Conservation (phyloP, 768 basidiomycete genomes). For the Astraeus odoratus region DNA sequence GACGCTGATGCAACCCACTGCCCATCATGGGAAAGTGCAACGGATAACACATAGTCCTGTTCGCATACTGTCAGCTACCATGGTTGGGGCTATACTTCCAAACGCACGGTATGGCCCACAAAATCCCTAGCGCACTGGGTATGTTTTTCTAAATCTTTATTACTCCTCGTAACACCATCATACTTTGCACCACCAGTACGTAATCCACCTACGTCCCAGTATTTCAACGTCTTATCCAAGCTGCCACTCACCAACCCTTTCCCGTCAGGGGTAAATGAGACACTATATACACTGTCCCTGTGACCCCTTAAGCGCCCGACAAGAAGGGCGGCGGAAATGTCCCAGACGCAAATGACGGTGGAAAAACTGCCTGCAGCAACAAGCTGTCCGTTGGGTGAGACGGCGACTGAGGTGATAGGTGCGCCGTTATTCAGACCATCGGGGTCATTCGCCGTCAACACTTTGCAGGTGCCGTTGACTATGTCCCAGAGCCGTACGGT, state of each 20-base stretch:
- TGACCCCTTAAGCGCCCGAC: conserved; percentile 73
- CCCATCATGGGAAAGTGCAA: conserved; percentile 84
- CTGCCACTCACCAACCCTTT: conserved; percentile 85
- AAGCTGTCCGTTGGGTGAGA: conserved; percentile 64
- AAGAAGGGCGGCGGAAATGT: conserved; percentile 55
- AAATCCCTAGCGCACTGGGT: conserved; percentile 74
- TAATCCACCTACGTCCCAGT: conserved; percentile 63
- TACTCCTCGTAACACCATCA: conserved; percentile 32
- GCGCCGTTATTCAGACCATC: conserved; percentile 46
- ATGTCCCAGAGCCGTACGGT: conserved; percentile 72
- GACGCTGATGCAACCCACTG: conserved; percentile 93
- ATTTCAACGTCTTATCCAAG: conserved; percentile 82
- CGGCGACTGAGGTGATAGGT: conserved; percentile 74
- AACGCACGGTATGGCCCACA: conserved; percentile 74
- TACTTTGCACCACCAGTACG: conserved; percentile 25
- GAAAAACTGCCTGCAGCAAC: conserved; percentile 70
- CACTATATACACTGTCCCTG: conserved; percentile 78
- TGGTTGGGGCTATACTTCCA: background rate
- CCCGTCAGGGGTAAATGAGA: conserved; percentile 92
- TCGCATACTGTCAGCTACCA: conserved; percentile 1
- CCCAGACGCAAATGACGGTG: conserved; percentile 76
- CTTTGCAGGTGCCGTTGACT: conserved; percentile 27
- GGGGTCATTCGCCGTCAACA: conserved; percentile 37
- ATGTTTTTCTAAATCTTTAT: conserved; percentile 44
- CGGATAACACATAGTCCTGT: conserved; percentile 67